These are phyloP conservation scores for Plenodomus biglobosus DNA, from an alignment of 2,329 filamentous ascomycete species.

Conservation along the genomic window DNA sequence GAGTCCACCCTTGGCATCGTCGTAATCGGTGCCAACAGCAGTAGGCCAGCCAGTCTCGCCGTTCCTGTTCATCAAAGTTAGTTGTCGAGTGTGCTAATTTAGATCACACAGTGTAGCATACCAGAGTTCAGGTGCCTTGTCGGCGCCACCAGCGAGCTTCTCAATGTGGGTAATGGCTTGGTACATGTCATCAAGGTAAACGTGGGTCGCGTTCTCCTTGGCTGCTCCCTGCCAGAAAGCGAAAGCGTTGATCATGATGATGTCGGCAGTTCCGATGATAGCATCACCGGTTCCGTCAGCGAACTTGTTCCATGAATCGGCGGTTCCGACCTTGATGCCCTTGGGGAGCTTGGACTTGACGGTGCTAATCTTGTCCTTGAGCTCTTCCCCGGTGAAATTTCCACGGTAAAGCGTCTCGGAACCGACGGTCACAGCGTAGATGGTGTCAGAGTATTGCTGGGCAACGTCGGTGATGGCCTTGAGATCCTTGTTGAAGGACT, in stretches of 20 bases:
- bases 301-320: slow-evolving; percentile 73
- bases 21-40: slow-evolving; percentile 62
- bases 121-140: slow-evolving; percentile 62
- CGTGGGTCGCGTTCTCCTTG: slow-evolving; percentile 59
- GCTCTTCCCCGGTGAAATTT: slow-evolving; percentile 63
- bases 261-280: slow-evolving; percentile 63
- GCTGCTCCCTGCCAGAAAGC: slow-evolving; percentile 70
- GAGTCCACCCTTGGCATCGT: slow-evolving; percentile 60
- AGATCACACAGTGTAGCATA: slow-evolving; percentile 50
- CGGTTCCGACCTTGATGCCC: slow-evolving; percentile 63
- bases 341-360: slow-evolving; percentile 59
- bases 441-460: slow-evolving; percentile 55
- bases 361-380: slow-evolving; percentile 63
- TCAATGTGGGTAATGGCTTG: slow-evolving; percentile 66
- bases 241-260: slow-evolving; percentile 69
- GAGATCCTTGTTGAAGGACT: slow-evolving; percentile 63
- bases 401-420: slow-evolving; percentile 71
- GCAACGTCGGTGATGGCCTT: slow-evolving; percentile 57
- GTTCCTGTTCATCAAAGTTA: slow-evolving; percentile 3
- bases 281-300: slow-evolving; percentile 68
- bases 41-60: slow-evolving; percentile 28
- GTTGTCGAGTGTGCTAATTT: not conserved
- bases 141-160: slow-evolving; percentile 55
- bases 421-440: slow-evolving; percentile 70
- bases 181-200: slow-evolving; percentile 68